Conservation (phyloP, 2,329 filamentous ascomycete species). For the Rosellinia necatrix region DNA sequence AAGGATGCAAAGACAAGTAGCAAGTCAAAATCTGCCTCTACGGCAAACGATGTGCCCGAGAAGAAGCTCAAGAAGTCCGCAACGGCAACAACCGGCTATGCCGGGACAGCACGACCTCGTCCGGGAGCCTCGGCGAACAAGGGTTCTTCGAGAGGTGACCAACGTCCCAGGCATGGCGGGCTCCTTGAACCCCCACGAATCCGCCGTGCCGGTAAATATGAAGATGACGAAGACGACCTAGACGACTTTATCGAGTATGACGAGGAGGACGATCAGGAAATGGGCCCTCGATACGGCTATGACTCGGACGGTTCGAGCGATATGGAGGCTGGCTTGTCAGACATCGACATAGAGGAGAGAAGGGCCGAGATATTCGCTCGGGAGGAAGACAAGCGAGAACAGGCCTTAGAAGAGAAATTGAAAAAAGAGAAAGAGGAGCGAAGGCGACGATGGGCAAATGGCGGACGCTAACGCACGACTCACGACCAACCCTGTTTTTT, state of each 20-base stretch:
- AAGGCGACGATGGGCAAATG: conserved; percentile 31
- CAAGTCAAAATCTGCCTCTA: conserved; percentile 36
- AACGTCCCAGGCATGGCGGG: conserved; percentile 36
- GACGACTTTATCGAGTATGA: conserved; percentile 67
- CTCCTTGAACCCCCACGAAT: conserved; percentile 44
- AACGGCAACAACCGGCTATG: conserved; percentile 66
- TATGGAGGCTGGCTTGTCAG: conserved; percentile 77
- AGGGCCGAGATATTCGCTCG: conserved; percentile 65
- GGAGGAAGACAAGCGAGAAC: conserved; percentile 69
- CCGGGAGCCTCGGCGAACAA: conserved; percentile 46
- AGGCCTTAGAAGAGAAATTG: conserved; percentile 44
- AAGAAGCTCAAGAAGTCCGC: conserved; percentile 68
- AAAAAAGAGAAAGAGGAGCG: conserved; percentile 41
- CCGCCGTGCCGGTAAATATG: conserved; percentile 45
- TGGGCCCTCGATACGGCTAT: conserved; percentile 56
- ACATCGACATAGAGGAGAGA: conserved; percentile 74
- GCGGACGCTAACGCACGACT: conserved; percentile 25
- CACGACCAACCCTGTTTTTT: conserved; percentile 22
- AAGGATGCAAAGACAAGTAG: conserved; percentile 33
- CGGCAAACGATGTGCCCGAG: conserved; percentile 48
- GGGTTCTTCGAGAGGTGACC: conserved; percentile 27
- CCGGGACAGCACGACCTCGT: conserved; percentile 66
- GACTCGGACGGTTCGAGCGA: conserved; percentile 71
- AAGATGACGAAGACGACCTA: conserved; percentile 65
- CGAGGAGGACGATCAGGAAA: conserved; percentile 56